Evolutionary conservation across 495 filamentous ascomycete genomes (phyloP).

Genomic region (Astrothelium subdiscretum): DNA sequence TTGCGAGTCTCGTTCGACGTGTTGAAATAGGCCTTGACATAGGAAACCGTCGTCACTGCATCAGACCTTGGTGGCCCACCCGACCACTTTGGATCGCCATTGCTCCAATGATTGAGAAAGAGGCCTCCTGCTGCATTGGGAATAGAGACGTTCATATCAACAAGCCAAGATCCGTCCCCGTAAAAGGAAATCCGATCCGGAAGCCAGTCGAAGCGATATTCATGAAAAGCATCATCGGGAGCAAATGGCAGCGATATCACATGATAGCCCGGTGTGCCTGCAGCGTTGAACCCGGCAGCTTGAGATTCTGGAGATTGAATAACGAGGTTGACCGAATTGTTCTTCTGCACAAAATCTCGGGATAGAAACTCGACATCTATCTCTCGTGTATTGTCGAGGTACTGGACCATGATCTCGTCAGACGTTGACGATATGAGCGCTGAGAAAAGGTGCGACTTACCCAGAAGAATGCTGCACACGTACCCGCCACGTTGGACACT

Average conservation of each 20-base stretch:
- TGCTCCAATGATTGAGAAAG: conserved; percentile 66
- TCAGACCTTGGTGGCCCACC: conserved; percentile 52
- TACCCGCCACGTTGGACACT: conserved; percentile 45
- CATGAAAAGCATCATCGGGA: conserved; percentile 50
- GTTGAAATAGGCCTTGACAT: conserved; percentile 72
- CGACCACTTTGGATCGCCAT: conserved; percentile 58
- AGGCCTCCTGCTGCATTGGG: conserved; percentile 50
- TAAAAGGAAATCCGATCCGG: conserved; percentile 50
- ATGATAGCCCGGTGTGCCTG: conserved; percentile 41
- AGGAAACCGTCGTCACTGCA: conserved; percentile 46
- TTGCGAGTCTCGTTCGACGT: conserved; percentile 33
- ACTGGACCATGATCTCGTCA: conserved; percentile 30
- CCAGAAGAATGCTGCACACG: conserved; percentile 72
- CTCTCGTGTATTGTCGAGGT: conserved; percentile 65
- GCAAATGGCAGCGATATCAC: conserved; percentile 47
- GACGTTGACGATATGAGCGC: background rate
- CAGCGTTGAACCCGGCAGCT: conserved; percentile 44
- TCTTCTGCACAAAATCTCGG: conserved; percentile 33
- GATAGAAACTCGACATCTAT: conserved; percentile 71
- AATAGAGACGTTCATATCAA: conserved; percentile 42
- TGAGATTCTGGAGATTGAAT: conserved; percentile 50
- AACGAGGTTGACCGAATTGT: conserved; percentile 56
- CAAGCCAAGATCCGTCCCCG: conserved; percentile 44
- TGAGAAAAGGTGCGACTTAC: conserved; percentile 28
- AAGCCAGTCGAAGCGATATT: conserved; percentile 70